Conservation (phyloP, 192 early-diverging fungal genomes). For the Coemansia brasiliensis region DNA sequence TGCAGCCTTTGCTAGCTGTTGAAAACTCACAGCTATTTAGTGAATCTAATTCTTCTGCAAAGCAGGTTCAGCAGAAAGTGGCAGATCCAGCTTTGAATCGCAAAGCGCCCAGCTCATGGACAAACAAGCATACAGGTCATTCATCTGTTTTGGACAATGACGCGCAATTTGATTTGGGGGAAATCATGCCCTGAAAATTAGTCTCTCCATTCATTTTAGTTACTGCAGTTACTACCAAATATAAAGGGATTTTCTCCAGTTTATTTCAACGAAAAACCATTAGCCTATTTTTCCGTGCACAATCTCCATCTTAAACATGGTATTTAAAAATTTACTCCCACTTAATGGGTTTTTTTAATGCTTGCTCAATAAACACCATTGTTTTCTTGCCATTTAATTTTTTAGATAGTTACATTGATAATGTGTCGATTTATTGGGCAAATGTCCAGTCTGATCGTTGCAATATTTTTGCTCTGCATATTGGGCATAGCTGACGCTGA, state of each 20-base stretch:
- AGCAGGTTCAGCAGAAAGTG: background rate
- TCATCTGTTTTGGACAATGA: slow-evolving; percentile 27
- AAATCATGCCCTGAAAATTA: slow-evolving; percentile 20
- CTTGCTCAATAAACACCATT: too few relatives aligned
- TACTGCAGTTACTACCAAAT: background rate
- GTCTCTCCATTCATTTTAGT: background rate
- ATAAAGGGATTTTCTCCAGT: slow-evolving; percentile 3
- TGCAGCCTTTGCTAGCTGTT: slow-evolving; percentile 39
- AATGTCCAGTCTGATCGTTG: background rate
- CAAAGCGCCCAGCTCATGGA: slow-evolving; percentile 16
- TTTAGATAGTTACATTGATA: too few relatives aligned
- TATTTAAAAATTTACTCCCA: background rate
- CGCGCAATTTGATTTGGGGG: slow-evolving; percentile 25
- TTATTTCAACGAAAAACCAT: too few relatives aligned
- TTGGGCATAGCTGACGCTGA: background rate
- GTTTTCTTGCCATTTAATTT: too few relatives aligned
- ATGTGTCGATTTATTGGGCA: background rate
- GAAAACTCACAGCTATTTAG: slow-evolving; percentile 38
- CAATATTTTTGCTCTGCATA: background rate
- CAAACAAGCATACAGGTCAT: slow-evolving; percentile 15
- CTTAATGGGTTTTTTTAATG: too few relatives aligned
- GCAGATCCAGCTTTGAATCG: background rate
- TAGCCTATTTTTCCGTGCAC: too few relatives aligned
- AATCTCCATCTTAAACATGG: background rate
- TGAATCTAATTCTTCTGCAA: background rate